Evolutionary conservation across 164 flowering plant species (phyloP).

Genomic region (Platanus orientalis): DNA sequence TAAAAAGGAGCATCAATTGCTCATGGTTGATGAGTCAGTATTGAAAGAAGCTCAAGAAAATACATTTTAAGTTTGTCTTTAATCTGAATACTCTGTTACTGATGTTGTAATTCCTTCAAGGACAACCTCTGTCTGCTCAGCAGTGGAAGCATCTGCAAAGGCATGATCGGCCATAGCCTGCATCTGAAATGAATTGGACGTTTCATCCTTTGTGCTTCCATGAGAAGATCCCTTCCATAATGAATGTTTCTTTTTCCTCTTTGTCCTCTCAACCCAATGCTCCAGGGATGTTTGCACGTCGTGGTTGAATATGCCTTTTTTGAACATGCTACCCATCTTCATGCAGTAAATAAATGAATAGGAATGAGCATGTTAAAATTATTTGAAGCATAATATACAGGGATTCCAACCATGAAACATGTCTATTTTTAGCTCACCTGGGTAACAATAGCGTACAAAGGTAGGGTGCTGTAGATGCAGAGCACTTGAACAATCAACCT

Average conservation of each 20-base stretch:
- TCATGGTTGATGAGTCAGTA: no score
- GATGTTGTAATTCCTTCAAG: constrained; percentile 13
- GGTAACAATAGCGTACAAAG: constrained; percentile 86
- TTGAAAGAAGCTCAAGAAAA: not conserved
- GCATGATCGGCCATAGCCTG: constrained; percentile 14
- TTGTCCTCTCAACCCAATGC: constrained; percentile 16
- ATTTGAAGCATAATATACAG: not conserved
- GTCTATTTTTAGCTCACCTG: constrained; percentile 54
- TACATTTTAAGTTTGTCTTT: constrained; percentile 1
- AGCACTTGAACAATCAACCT: constrained; percentile 80
- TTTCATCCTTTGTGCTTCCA: not conserved
- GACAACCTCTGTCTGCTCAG: constrained; percentile 5
- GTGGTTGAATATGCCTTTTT: constrained; percentile 66
- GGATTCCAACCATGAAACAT: not conserved
- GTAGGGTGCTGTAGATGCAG: constrained; percentile 93
- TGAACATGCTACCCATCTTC: constrained; percentile 86
- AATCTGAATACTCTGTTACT: constrained; percentile 8
- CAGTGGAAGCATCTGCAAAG: not conserved
- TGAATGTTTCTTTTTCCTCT: not conserved
- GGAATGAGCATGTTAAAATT: constrained; percentile 5
- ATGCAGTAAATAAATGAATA: constrained; percentile 9
- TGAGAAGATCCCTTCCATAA: not conserved
- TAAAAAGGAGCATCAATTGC: no score
- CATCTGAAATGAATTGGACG: constrained; percentile 16
- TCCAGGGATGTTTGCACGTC: constrained; percentile 40